Evolutionary conservation across 495 filamentous ascomycete genomes (phyloP).

Genomic region (Talaromyces ruber): DNA sequence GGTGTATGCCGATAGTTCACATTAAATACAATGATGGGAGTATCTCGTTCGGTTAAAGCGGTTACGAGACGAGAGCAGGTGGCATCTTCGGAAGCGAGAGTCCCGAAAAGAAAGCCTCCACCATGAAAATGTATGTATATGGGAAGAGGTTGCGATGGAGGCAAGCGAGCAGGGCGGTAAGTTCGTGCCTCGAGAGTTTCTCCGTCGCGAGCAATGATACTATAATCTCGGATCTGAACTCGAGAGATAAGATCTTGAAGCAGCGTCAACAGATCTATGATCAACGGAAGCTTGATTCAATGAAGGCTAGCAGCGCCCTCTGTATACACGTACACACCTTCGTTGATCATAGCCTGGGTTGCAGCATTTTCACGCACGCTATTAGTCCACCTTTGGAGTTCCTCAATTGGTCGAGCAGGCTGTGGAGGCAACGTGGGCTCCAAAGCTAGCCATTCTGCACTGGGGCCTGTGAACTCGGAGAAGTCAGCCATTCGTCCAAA

Average conservation of each 20-base stretch:
- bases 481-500: not conserved
- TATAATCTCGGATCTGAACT: not conserved
- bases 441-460: not conserved
- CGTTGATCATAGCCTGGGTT: not conserved
- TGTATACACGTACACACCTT: not conserved
- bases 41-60: not conserved
- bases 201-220: not conserved
- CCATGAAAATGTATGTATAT: constrained; percentile 42
- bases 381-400: not conserved
- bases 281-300: not conserved
- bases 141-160: constrained; percentile 20
- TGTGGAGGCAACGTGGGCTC: not conserved
- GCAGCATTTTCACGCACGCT: not conserved
- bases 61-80: constrained; percentile 29
- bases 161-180: not conserved
- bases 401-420: not conserved
- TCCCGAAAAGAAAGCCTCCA: constrained; percentile 40
- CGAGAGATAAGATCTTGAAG: not conserved
- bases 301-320: not conserved
- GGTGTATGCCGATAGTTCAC: not conserved
- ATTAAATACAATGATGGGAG: not conserved
- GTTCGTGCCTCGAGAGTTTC: not conserved
- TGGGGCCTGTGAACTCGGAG: not conserved
- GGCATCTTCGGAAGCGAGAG: constrained; percentile 34
- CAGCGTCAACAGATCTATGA: not conserved